phyloP scores from a whole-genome alignment of 176 grass and related monocot genomes.

The Avena atlantica region DNA sequence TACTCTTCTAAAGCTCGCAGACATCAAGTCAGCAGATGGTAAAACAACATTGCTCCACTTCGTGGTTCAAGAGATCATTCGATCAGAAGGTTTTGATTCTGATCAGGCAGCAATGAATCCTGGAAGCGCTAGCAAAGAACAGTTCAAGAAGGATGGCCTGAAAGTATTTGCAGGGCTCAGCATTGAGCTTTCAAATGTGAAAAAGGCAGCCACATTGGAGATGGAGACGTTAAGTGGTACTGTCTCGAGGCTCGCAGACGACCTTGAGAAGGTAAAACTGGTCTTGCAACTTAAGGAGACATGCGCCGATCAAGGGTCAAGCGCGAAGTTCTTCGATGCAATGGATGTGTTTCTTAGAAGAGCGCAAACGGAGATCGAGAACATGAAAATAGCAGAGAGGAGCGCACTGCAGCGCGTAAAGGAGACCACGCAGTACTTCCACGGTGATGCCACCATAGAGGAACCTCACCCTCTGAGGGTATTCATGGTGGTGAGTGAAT shows the following conservation, averaged over 20 bases:
- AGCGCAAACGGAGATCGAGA: constrained; percentile 44
- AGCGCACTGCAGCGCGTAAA: constrained; percentile 47
- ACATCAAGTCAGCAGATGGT: constrained; percentile 68
- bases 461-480: constrained; percentile 66
- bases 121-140: constrained; percentile 60
- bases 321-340: constrained; percentile 53
- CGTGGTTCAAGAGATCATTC: constrained; percentile 78
- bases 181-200: constrained; percentile 76
- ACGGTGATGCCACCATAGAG: constrained; percentile 58
- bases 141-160: constrained; percentile 69
- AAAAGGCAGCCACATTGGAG: constrained; percentile 69
- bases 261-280: constrained; percentile 62
- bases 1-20: constrained; percentile 70
- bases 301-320: constrained; percentile 39
- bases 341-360: constrained; percentile 58
- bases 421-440: constrained; percentile 76
- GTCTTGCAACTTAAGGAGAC: constrained; percentile 60
- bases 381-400: constrained; percentile 51
- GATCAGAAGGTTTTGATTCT: constrained; percentile 55
- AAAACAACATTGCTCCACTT: constrained; percentile 79
- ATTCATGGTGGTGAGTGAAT: constrained; percentile 72
- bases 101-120: constrained; percentile 37
- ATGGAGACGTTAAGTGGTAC: constrained; percentile 51
- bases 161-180: constrained; percentile 61
- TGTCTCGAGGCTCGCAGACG: constrained; percentile 53